phyloP scores from a whole-genome alignment of 139 green algal species.

The Chlorella sp. region DNA sequence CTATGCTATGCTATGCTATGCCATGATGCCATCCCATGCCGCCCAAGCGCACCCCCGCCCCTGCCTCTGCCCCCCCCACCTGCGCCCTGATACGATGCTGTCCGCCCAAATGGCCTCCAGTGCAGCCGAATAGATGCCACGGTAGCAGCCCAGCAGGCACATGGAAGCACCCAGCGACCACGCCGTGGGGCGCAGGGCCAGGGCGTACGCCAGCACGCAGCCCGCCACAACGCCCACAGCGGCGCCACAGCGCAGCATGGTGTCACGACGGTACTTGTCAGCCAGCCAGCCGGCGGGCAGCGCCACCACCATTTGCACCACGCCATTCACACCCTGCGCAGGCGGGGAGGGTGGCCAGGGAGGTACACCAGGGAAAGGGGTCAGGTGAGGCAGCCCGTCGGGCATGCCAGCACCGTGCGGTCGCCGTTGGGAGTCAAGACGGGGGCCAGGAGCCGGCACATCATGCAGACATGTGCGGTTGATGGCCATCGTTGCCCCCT shows the following conservation, averaged over 20 bases:
- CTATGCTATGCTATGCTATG: too few species aligned
- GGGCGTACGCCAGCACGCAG: background rate
- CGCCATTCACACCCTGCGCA: slow-evolving; percentile 53
- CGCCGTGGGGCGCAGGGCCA: background rate
- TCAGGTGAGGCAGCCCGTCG: too few species aligned
- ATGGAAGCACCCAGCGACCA: slow-evolving; percentile 13
- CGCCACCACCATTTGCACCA: slow-evolving; percentile 49
- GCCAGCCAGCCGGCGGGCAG: slow-evolving; percentile 49
- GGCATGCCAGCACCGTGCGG: too few species aligned
- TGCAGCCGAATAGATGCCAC: background rate
- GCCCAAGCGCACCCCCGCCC: background rate
- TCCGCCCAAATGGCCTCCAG: slow-evolving; percentile 50
- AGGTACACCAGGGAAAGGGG: too few species aligned
- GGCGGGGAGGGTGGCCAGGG: too few species aligned
- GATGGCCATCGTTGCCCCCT: too few species aligned
- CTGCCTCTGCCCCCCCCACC: background rate
- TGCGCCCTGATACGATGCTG: slow-evolving; percentile 34
- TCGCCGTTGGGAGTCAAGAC: too few species aligned
- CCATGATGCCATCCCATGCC: too few species aligned
- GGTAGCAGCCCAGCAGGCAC: slow-evolving; percentile 37
- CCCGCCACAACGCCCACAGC: slow-evolving; percentile 28
- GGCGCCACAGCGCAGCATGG: slow-evolving; percentile 40
- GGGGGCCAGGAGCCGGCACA: too few species aligned
- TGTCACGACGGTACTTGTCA: slow-evolving; percentile 46
- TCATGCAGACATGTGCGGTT: too few species aligned